phyloP scores from a whole-genome alignment of 495 filamentous ascomycete species.

The Neurospora sp. region DNA sequence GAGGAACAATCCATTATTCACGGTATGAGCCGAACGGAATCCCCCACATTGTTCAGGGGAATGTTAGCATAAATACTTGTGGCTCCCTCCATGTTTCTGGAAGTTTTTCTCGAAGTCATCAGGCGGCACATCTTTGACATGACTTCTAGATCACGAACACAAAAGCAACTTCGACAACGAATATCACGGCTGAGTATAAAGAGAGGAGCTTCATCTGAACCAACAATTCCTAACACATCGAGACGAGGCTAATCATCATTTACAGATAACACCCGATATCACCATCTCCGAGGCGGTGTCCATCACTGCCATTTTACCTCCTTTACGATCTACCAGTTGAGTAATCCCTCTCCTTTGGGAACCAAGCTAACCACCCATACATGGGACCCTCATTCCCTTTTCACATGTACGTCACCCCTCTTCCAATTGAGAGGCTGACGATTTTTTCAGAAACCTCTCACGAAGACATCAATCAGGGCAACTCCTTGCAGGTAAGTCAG shows the following conservation, averaged over 20 bases:
- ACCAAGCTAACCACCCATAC: not conserved
- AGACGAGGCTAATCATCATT: not conserved
- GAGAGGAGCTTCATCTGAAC: not conserved
- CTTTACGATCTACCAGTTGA: not conserved
- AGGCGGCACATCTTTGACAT: not conserved
- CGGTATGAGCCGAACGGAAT: not conserved
- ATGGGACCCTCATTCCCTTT: not conserved
- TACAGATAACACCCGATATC: not conserved
- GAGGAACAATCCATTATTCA: not conserved
- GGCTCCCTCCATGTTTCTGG: not conserved
- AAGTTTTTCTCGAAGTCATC: not conserved
- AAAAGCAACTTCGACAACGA: not conserved
- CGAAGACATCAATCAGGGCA: not conserved
- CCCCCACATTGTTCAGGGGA: not conserved
- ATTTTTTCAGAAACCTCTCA: not conserved
- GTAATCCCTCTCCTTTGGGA: not conserved
- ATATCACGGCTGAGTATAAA: not conserved
- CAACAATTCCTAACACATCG: not conserved
- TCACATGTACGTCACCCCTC: not conserved
- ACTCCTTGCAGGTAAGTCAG: not conserved
- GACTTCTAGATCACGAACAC: not conserved
- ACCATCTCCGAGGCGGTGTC: not conserved
- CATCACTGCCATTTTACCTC: too few species aligned
- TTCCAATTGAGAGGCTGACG: not conserved
- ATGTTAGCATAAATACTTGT: not conserved